Conservation (phyloP, 371 early-diverging fungal species). For the Circinella umbellata region DNA sequence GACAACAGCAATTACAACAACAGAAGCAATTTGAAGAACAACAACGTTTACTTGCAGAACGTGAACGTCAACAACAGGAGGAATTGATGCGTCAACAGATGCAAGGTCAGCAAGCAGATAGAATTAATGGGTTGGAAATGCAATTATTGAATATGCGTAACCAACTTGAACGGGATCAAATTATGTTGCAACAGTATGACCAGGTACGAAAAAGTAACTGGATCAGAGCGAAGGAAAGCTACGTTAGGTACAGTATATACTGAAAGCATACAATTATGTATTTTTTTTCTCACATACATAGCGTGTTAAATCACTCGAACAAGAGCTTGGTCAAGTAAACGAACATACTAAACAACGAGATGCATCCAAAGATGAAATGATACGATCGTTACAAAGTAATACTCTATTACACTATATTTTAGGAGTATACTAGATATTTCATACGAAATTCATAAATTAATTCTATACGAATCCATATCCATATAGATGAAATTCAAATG, state of each 20-base stretch:
- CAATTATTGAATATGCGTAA: slow-evolving; percentile 77
- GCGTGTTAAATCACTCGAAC: slow-evolving; percentile 77
- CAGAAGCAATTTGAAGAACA: slow-evolving; percentile 78
- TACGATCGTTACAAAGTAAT: slow-evolving; percentile 78
- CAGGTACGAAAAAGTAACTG: slow-evolving; percentile 37
- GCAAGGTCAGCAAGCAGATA: slow-evolving; percentile 75
- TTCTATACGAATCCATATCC: too few species aligned
- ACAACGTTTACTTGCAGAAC: slow-evolving; percentile 68
- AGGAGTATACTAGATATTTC: too few species aligned
- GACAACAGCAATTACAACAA: slow-evolving; percentile 67
- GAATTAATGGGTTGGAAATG: slow-evolving; percentile 78
- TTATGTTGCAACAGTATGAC: slow-evolving; percentile 85
- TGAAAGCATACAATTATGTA: background rate
- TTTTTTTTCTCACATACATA: slow-evolving; percentile 18
- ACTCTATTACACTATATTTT: background rate
- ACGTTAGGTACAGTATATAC: too few species aligned
- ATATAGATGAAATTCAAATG: slow-evolving; percentile 72
- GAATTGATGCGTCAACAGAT: slow-evolving; percentile 74
- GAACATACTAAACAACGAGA: slow-evolving; percentile 71
- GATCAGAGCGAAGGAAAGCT: too few species aligned
- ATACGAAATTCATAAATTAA: too few species aligned
- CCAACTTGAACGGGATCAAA: slow-evolving; percentile 84
- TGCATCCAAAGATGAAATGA: slow-evolving; percentile 75
- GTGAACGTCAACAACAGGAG: slow-evolving; percentile 70
- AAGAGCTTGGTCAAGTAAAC: slow-evolving; percentile 79